These are phyloP conservation scores for Inosperma sp. DNA, from an alignment of 768 basidiomycete genomes.

Conservation along the genomic window DNA sequence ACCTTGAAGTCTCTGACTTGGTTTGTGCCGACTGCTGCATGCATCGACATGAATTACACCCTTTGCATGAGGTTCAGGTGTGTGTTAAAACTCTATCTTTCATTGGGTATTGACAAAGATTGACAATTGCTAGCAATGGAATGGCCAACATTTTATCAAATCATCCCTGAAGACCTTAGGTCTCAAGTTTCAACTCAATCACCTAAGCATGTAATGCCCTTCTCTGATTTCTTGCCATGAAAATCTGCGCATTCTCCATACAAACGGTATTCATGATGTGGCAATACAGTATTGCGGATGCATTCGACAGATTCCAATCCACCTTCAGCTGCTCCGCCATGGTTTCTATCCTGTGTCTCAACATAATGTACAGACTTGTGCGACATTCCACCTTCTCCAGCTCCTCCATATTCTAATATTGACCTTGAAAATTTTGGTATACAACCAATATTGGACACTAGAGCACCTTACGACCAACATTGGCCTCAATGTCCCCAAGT, in stretches of 20 bases:
- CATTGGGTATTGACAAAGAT: too few relatives aligned
- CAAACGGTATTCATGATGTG: conserved; percentile 5
- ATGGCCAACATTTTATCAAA: not conserved
- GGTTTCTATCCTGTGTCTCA: conserved; percentile 6
- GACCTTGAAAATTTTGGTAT: not conserved
- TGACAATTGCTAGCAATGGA: not conserved
- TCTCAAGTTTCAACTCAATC: not conserved
- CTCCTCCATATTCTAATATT: conserved; percentile 1
- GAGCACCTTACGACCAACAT: not conserved
- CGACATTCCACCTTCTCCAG: not conserved
- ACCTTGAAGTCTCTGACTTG: not conserved
- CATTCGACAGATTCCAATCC: not conserved
- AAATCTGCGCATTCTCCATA: not conserved
- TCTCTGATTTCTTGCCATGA: not conserved
- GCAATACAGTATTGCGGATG: not conserved
- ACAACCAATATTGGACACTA: not conserved
- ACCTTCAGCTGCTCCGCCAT: conserved; percentile 4
- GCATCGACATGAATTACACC: not conserved
- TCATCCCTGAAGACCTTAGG: not conserved
- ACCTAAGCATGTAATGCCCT: not conserved
- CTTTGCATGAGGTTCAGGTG: not conserved
- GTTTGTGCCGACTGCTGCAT: not conserved
- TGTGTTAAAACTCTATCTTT: not conserved
- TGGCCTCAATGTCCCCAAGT: not conserved
- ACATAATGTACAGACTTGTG: not conserved